phyloP scores from a whole-genome alignment of 2,329 filamentous ascomycete genomes.

The Phaeosphaeria sp. region DNA sequence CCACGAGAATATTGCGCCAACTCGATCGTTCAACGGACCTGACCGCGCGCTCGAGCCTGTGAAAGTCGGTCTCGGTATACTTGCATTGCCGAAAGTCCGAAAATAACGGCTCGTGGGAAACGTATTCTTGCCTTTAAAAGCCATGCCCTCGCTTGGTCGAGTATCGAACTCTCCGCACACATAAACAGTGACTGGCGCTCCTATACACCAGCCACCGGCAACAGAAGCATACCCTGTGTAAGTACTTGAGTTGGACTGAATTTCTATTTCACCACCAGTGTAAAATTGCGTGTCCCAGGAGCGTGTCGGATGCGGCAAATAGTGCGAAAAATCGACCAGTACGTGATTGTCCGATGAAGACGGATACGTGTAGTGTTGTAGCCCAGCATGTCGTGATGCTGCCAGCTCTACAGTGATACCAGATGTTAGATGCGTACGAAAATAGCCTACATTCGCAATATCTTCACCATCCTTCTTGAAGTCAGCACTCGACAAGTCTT shows the following conservation, averaged over 20 bases:
- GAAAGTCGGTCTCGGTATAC: conserved; percentile 37
- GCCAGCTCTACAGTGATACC: conserved; percentile 46
- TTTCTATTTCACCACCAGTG: conserved; percentile 42
- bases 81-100: conserved; percentile 38
- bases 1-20: conserved; percentile 62
- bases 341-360: conserved; percentile 48
- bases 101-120: conserved; percentile 44
- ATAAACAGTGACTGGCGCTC: conserved; percentile 43
- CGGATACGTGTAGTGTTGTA: conserved; percentile 49
- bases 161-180: conserved; percentile 46
- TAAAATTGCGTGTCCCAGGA: conserved; percentile 48
- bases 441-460: conserved; percentile 45
- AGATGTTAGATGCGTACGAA: conserved; percentile 44
- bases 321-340: conserved; percentile 58
- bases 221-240: conserved; percentile 45
- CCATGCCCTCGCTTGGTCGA: conserved; percentile 24
- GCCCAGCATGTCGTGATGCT: conserved; percentile 45
- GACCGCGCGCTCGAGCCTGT: conserved; percentile 34
- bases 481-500: neutral
- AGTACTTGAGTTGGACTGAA: conserved; percentile 33
- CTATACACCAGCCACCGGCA: conserved; percentile 47
- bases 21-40: conserved; percentile 49
- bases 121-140: conserved; percentile 48
- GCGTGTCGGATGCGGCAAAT: conserved; percentile 40
- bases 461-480: conserved; percentile 32